A percentile compares a stretch with the other conserved stretches of the same genome.
Conservation (phyloP, 768 basidiomycete genomes). For the Butyriboletus loyo region DNA sequence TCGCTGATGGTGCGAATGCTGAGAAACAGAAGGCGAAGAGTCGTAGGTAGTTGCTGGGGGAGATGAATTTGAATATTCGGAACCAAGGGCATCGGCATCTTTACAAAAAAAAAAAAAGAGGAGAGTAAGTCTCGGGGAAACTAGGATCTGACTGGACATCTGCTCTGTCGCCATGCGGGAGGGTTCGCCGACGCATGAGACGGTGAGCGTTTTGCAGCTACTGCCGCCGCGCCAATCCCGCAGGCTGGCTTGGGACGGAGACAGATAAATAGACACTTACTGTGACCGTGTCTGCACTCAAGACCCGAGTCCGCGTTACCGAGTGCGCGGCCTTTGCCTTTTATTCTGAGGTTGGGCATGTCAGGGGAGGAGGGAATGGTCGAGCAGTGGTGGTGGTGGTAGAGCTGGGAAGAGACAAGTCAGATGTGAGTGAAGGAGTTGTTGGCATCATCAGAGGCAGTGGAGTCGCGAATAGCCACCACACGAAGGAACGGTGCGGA, state of each 20-base stretch:
- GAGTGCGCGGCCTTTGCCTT: conserved; percentile 17
- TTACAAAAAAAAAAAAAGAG: neutral
- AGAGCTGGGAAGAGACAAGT: conserved; percentile 11
- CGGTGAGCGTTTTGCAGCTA: neutral
- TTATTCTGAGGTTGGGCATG: conserved; percentile 19
- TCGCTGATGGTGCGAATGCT: conserved; percentile 4
- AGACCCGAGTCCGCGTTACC: conserved; percentile 7
- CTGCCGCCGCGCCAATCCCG: neutral
- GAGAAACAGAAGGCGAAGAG: conserved; percentile 5
- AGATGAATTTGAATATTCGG: conserved; percentile 14
- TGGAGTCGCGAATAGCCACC: conserved; percentile 17
- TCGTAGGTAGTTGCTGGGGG: conserved; percentile 11
- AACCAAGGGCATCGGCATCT: conserved; percentile 20
- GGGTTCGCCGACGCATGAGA: conserved; percentile 3
- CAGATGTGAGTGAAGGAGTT: neutral
- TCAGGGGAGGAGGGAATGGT: neutral
- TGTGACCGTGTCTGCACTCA: conserved; percentile 4
- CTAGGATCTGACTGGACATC: neutral
- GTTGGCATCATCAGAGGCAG: conserved; percentile 20
- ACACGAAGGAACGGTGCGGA: neutral
- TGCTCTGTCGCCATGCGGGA: conserved; percentile 1
- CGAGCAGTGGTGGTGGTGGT: conserved; percentile 2
- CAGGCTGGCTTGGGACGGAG: neutral
- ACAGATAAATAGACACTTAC: conserved; percentile 13
- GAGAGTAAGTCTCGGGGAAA: conserved; percentile 8